phyloP scores from a whole-genome alignment of 2,329 filamentous ascomycete genomes.

The Cryphonectria parasitica region DNA sequence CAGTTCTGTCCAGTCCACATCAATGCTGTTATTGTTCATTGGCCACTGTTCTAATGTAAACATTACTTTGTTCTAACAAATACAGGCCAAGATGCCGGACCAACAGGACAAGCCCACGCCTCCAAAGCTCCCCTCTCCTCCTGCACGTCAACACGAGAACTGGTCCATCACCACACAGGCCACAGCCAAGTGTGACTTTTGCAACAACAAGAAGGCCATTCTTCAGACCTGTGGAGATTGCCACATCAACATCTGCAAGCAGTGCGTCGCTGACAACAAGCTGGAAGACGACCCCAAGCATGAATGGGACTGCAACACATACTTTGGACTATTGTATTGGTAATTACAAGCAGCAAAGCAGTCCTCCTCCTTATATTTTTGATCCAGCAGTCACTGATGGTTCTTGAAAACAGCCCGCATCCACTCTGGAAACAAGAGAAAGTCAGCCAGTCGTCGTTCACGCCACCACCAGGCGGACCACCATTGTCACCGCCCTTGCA shows the following conservation, averaged over 20 bases:
- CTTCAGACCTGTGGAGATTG: slow-evolving; percentile 1
- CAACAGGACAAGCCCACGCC: not conserved
- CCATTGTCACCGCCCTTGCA: no score
- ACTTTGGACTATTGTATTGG: not conserved
- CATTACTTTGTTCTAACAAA: not conserved
- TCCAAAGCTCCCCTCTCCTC: not conserved
- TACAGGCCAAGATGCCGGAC: not conserved
- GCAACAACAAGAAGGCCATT: slow-evolving; percentile 5
- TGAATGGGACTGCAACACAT: not conserved
- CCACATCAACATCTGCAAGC: slow-evolving; percentile 9
- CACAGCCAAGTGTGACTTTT: slow-evolving; percentile 14
- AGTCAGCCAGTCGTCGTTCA: no score
- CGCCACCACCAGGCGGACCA: no score
- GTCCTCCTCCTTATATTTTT: no score
- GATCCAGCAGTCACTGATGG: not conserved
- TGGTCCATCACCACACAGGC: slow-evolving; percentile 9
- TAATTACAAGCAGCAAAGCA: not conserved
- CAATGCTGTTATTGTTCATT: not conserved
- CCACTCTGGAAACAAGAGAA: not conserved
- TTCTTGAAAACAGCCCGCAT: not conserved
- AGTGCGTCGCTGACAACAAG: not conserved
- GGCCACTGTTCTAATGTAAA: not conserved
- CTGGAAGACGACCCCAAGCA: slow-evolving; percentile 6
- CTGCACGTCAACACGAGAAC: not conserved
- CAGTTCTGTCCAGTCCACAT: not conserved